These are phyloP conservation scores for Cadophora sp. DNA, from an alignment of 2,329 filamentous ascomycete genomes.

Conservation along the genomic window DNA sequence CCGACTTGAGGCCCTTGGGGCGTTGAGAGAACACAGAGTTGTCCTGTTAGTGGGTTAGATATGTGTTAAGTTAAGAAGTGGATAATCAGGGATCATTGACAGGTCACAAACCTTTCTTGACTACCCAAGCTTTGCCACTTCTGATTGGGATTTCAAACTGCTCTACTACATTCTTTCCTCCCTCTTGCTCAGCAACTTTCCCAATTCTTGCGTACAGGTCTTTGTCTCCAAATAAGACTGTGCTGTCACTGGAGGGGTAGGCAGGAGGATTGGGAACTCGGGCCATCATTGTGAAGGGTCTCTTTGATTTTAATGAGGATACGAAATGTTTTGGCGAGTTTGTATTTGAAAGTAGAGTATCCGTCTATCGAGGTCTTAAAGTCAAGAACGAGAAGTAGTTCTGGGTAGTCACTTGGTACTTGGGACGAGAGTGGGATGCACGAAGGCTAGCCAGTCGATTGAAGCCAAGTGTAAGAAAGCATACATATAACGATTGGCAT, in stretches of 20 bases:
- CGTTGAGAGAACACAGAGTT: constrained; percentile 75
- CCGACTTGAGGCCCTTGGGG: constrained; percentile 81
- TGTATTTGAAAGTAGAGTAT: background rate
- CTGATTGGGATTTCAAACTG: constrained; percentile 74
- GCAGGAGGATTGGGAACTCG: constrained; percentile 26
- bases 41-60: constrained; percentile 54
- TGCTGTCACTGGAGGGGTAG: constrained; percentile 36
- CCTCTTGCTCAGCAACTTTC: constrained; percentile 27
- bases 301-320: background rate
- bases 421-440: constrained; percentile 2
- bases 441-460: background rate
- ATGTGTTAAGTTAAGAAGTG: background rate
- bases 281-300: background rate
- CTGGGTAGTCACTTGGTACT: background rate
- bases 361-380: background rate
- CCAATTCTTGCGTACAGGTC: constrained; percentile 36
- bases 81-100: background rate
- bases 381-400: background rate
- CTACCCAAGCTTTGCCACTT: constrained; percentile 76
- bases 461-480: background rate
- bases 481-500: background rate
- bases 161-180: constrained; percentile 45
- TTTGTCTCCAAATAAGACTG: constrained; percentile 38
- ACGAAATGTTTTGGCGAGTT: background rate
- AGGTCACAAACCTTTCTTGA: constrained; percentile 51